A percentile compares a stretch with the other conserved stretches of the same genome.
phyloP scores from a whole-genome alignment of 495 filamentous ascomycete genomes.

The Acidiella bohemica region DNA sequence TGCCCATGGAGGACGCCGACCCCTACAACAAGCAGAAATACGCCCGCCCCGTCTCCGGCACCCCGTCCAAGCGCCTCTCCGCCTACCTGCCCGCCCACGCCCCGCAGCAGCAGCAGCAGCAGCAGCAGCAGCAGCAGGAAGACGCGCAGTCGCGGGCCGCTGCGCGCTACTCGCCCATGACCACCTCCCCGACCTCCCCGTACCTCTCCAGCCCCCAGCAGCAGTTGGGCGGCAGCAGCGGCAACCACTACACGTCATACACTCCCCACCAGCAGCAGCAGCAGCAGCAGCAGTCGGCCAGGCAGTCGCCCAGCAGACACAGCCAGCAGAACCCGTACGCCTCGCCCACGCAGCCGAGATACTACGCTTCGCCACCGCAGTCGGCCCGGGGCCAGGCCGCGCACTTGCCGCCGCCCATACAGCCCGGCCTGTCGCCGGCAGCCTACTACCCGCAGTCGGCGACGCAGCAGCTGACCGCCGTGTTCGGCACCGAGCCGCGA shows the following conservation, averaged over 20 bases:
- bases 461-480: constrained; percentile 52
- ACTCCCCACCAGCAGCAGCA: no score
- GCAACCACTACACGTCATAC: constrained; percentile 36
- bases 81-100: constrained; percentile 43
- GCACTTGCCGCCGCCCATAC: constrained; percentile 59
- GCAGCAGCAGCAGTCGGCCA: constrained; percentile 29
- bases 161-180: constrained; percentile 91
- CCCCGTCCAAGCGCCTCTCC: constrained; percentile 47
- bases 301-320: constrained; percentile 46
- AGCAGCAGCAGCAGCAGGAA: no score
- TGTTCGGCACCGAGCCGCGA: constrained; percentile 60
- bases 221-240: constrained; percentile 34
- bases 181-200: constrained; percentile 53
- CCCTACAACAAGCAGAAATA: constrained; percentile 73
- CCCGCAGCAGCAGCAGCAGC: no score
- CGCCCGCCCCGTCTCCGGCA: constrained; percentile 39
- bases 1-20: constrained; percentile 86
- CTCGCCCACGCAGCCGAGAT: constrained; percentile 51
- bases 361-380: constrained; percentile 40
- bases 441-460: constrained; percentile 59
- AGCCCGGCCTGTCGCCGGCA: constrained; percentile 46
- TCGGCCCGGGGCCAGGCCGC: constrained; percentile 25
- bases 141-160: constrained; percentile 71
- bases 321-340: constrained; percentile 41
- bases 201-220: constrained; percentile 47